Base-by-base conservation (phyloP, 1,139 yeast genomes). In the Taphrina deformans region DNA sequence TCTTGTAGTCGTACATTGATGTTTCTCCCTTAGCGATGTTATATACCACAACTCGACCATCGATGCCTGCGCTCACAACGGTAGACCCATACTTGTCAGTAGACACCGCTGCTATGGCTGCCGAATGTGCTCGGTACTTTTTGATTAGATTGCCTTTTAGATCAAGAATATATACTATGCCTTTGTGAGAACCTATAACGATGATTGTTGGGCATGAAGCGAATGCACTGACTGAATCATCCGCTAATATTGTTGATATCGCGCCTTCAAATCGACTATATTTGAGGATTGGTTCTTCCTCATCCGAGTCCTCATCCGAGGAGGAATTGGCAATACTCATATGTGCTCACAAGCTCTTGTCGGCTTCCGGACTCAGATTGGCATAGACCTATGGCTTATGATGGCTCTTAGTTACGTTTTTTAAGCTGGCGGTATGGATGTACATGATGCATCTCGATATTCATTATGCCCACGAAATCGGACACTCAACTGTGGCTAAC, bases 71-170 rank as follows among this genome's bases (percentile, higher is more conserved):
- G 26, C 68, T 60, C 9, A 59, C 68, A 41, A 67, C 51, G 21
- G 51, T 52, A 10, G 64, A 45, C 7, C 67, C 65, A 7, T 35
- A 44, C 27, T 33, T 27, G 53, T 67, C 67, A 1, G 91, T 91
- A 0, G 83, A 79, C 2, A 88, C 83, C 70, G 87, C 95, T 31
- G 80, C 78, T 21, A 93, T 83, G 0, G 97, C 89, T 0, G 98
- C 93, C 56, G 89, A 79, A 71, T 95, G 97, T 0, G 95, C 93
- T 70, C 89, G 0, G 96, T 86, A 46, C 95, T 79, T 1, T 90
- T 77, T 0, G 85, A 74, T 3, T 80, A 76, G 69, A 88, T 80
- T 51, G 85, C 83, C 0, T 88, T 80, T 12, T n/a, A 65, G 45
- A 6, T 53, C 48, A 1, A 88, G 82, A 12, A 93, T 76, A 71